Percentiles rank a stretch among this genome's conserved stretches.
Conservation (phyloP, 2,329 filamentous ascomycete genomes). For the Aspergillus sp. region DNA sequence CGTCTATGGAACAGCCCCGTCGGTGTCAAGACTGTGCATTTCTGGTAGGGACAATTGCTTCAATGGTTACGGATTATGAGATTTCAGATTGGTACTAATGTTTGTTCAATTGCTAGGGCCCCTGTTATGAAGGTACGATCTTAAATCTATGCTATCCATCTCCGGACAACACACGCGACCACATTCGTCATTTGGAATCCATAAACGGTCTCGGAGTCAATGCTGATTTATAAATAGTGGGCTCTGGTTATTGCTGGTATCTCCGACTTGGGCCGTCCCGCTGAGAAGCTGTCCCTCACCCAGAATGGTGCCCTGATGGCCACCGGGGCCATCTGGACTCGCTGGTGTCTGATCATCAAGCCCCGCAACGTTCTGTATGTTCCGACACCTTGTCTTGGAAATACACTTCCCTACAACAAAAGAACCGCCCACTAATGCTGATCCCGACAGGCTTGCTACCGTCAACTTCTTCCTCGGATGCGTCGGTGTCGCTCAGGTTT, state of each 20-base stretch:
- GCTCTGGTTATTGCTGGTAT: conserved; percentile 85
- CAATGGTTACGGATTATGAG: not conserved
- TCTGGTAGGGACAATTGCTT: conserved; percentile 61
- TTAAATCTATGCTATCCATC: not conserved
- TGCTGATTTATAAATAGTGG: conserved; percentile 56
- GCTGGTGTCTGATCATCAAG: conserved; percentile 97
- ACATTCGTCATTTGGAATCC: too few relatives aligned
- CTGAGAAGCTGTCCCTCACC: conserved; percentile 85
- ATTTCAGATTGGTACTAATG: conserved; percentile 8
- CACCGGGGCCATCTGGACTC: conserved; percentile 94
- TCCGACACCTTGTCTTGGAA: not conserved
- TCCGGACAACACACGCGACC: not conserved
- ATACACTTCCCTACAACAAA: not conserved
- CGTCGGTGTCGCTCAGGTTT: conserved; percentile 78
- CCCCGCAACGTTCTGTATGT: conserved; percentile 83
- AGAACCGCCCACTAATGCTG: conserved; percentile 4
- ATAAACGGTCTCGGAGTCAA: too few relatives aligned
- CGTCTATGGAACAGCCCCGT: conserved; percentile 79
- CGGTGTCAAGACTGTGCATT: conserved; percentile 91
- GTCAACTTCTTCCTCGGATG: conserved; percentile 97
- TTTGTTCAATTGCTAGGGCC: conserved; percentile 54
- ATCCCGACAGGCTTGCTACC: conserved; percentile 64
- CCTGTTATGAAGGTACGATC: conserved; percentile 77
- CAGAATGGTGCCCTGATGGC: conserved; percentile 87
- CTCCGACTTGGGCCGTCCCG: conserved; percentile 85